These are phyloP conservation scores for Lactarius quietus DNA, from an alignment of 768 basidiomycete genomes.

Conservation along the genomic window DNA sequence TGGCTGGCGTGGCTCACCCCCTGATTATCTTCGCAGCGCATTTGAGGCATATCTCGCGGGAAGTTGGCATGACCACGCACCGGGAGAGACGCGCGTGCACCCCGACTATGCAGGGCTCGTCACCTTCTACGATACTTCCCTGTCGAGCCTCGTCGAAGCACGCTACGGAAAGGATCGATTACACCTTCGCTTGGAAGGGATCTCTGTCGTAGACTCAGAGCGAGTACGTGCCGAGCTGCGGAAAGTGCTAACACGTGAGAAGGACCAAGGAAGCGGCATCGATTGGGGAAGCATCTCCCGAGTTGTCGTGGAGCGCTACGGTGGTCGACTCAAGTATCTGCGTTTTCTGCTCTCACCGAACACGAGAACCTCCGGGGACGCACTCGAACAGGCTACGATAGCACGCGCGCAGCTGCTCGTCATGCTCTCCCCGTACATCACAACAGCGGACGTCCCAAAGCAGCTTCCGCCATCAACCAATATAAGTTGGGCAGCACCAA, in stretches of 20 bases:
- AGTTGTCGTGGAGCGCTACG: slow-evolving; percentile 41
- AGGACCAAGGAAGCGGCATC: slow-evolving; percentile 32
- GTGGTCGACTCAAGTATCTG: slow-evolving; percentile 39
- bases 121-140: slow-evolving; percentile 42
- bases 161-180: slow-evolving; percentile 35
- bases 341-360: slow-evolving; percentile 26
- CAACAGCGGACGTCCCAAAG: slow-evolving; percentile 20
- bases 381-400: background rate
- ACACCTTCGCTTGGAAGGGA: slow-evolving; percentile 37
- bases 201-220: slow-evolving; percentile 32
- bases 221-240: slow-evolving; percentile 26
- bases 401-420: slow-evolving; percentile 20
- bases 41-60: slow-evolving; percentile 36
- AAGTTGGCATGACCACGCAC: slow-evolving; percentile 41
- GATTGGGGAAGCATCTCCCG: slow-evolving; percentile 43
- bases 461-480: background rate
- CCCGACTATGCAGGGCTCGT: slow-evolving; percentile 42
- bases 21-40: too few relatives aligned
- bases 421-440: slow-evolving; percentile 33
- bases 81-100: slow-evolving; percentile 43
- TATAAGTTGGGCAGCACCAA: slow-evolving; percentile 21
- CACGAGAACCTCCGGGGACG: background rate
- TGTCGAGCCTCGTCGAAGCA: slow-evolving; percentile 36
- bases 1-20: slow-evolving; percentile 24
- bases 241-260: slow-evolving; percentile 27